phyloP scores from a whole-genome alignment of 345 rosid genomes.

The Populus euphratica region DNA sequence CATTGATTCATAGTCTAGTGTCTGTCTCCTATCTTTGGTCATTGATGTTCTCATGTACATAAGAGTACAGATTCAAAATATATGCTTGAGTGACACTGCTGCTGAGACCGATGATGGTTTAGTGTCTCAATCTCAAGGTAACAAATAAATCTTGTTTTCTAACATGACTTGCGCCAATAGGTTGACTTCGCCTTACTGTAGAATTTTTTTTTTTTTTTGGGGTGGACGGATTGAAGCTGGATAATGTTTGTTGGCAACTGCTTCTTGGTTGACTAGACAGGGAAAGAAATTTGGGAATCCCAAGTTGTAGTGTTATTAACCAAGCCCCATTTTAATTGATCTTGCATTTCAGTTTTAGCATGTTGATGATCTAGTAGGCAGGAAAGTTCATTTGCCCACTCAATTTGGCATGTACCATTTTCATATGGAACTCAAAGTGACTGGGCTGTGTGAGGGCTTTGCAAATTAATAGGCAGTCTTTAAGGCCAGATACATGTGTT shows the following conservation, averaged over 20 bases:
- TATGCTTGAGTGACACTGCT: constrained; percentile 46
- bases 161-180: constrained; percentile 5
- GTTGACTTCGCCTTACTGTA: neutral
- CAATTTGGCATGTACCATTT: neutral
- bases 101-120: constrained; percentile 30
- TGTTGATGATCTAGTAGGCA: constrained; percentile 5
- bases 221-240: neutral
- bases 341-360: neutral
- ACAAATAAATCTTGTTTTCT: constrained; percentile 30
- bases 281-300: constrained; percentile 5
- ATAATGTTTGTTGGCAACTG: neutral
- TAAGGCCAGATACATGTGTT: neutral
- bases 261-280: constrained; percentile 3
- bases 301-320: neutral
- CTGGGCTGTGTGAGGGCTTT: neutral
- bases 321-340: neutral
- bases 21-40: constrained; percentile 19
- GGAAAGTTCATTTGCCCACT: neutral
- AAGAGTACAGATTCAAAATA: constrained; percentile 38
- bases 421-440: neutral
- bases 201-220: neutral
- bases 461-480: neutral
- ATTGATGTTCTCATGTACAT: constrained; percentile 28
- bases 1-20: constrained; percentile 24
- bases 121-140: constrained; percentile 47